Percentiles rank a stretch among this genome's conserved stretches.
phyloP scores from a whole-genome alignment of 2,329 filamentous ascomycete genomes.

The Dothideomycetidae sp. region DNA sequence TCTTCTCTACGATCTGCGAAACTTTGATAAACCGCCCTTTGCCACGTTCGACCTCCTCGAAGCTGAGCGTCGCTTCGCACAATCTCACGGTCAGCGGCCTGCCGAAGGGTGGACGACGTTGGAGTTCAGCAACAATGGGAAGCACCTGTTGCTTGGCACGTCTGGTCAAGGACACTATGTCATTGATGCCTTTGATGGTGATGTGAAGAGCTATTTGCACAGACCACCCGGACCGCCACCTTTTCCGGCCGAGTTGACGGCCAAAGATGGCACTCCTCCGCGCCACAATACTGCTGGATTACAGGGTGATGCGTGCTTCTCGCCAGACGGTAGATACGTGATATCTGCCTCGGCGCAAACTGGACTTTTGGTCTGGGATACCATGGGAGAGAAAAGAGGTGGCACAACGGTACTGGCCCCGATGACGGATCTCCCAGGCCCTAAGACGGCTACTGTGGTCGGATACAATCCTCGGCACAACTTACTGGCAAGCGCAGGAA shows the following conservation, averaged over 20 bases:
- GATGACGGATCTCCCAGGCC: conserved; percentile 47
- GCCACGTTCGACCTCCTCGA: conserved; percentile 67
- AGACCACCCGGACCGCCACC: conserved; percentile 16
- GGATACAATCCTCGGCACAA: conserved; percentile 88
- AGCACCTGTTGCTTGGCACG: conserved; percentile 69
- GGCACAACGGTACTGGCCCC: conserved; percentile 49
- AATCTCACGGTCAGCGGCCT: conserved; percentile 35
- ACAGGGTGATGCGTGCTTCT: conserved; percentile 72
- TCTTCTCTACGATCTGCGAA: conserved; percentile 82
- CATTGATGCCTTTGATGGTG: conserved; percentile 82
- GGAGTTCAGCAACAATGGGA: conserved; percentile 93
- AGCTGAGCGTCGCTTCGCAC: conserved; percentile 41
- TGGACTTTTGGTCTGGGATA: conserved; percentile 79
- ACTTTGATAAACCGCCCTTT: conserved; percentile 87
- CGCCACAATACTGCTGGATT: conserved; percentile 12
- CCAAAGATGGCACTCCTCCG: conserved; percentile 10
- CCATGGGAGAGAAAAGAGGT: conserved; percentile 40
- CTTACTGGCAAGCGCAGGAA: conserved; percentile 78
- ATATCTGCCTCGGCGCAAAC: conserved; percentile 59
- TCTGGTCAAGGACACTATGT: conserved; percentile 76
- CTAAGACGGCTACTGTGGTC: conserved; percentile 54
- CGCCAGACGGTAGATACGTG: conserved; percentile 78
- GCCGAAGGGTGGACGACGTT: conserved; percentile 66
- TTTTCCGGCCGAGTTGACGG: conserved; percentile 10
- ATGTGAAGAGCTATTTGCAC: conserved; percentile 33